These are phyloP conservation scores for Synura sp. DNA, from an alignment of 352 stramenopile genomes.

Conservation along the genomic window DNA sequence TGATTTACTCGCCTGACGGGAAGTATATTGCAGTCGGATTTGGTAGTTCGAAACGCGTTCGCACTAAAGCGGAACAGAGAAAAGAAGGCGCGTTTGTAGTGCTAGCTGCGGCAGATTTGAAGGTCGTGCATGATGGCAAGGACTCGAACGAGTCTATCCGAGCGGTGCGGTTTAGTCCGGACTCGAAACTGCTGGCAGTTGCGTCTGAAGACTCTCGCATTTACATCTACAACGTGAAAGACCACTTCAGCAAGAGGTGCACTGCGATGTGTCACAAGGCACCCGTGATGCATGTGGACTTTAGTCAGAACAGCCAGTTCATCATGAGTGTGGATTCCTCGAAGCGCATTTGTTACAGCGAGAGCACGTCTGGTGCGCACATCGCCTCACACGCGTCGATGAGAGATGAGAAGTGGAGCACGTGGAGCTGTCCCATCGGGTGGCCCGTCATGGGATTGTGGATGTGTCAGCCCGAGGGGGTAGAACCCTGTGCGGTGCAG, in stretches of 20 bases:
- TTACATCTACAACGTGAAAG: slow-evolving; percentile 79
- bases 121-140: slow-evolving; percentile 16
- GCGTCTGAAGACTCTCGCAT: slow-evolving; percentile 70
- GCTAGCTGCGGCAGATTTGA: slow-evolving; percentile 65
- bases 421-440: background rate
- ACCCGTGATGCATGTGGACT: background rate
- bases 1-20: slow-evolving; percentile 68
- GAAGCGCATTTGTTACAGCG: background rate
- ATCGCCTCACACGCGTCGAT: background rate
- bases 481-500: background rate
- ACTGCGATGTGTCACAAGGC: background rate
- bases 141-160: slow-evolving; percentile 47
- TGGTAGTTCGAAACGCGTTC: slow-evolving; percentile 1
- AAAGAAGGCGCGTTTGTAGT: slow-evolving; percentile 6
- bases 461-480: background rate
- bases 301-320: background rate
- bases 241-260: slow-evolving; percentile 38
- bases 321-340: background rate
- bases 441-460: background rate
- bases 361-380: background rate
- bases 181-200: slow-evolving; percentile 69
- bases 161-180: slow-evolving; percentile 65
- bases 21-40: slow-evolving; percentile 70
- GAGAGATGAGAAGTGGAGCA: background rate
- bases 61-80: background rate